phyloP scores from a whole-genome alignment of 257 asterid genomes.

The Ophiorrhiza pumila region DNA sequence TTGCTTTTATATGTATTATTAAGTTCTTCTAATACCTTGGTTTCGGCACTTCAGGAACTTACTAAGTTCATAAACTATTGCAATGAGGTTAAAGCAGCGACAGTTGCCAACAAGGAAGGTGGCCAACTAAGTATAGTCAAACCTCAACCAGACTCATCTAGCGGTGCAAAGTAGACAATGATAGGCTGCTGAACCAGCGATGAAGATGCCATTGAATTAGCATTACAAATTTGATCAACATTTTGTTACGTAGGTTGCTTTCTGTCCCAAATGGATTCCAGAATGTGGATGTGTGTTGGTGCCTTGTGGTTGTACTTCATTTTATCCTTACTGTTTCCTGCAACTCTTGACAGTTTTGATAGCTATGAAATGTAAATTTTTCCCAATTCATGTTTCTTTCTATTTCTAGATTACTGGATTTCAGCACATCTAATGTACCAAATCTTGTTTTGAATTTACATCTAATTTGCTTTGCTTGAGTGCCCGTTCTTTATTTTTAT shows the following conservation, averaged over 20 bases:
- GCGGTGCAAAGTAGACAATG: constrained; percentile 45
- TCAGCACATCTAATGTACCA: background rate
- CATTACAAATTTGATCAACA: constrained; percentile 10
- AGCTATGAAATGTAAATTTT: background rate
- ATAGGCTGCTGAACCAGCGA: background rate
- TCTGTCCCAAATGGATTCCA: background rate
- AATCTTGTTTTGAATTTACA: no score
- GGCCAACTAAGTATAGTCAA: constrained; percentile 76
- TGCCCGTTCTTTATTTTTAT: no score
- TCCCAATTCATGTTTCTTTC: background rate
- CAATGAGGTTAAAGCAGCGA: constrained; percentile 59
- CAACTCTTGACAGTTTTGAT: background rate
- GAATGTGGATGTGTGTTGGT: background rate
- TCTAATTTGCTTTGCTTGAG: background rate
- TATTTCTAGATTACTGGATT: no score
- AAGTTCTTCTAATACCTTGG: constrained; percentile 1
- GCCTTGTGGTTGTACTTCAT: background rate
- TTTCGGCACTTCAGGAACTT: constrained; percentile 29
- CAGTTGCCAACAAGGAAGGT: constrained; percentile 84
- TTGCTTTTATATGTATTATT: background rate
- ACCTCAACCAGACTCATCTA: constrained; percentile 38
- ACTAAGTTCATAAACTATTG: constrained; percentile 49
- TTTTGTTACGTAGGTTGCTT: background rate
- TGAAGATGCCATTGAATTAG: background rate
- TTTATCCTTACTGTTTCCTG: background rate